Evolutionary conservation across 768 basidiomycete genomes (phyloP), one percentile per base, ranked within the genome.

Genomic region (Rhizopogon sp.): DNA sequence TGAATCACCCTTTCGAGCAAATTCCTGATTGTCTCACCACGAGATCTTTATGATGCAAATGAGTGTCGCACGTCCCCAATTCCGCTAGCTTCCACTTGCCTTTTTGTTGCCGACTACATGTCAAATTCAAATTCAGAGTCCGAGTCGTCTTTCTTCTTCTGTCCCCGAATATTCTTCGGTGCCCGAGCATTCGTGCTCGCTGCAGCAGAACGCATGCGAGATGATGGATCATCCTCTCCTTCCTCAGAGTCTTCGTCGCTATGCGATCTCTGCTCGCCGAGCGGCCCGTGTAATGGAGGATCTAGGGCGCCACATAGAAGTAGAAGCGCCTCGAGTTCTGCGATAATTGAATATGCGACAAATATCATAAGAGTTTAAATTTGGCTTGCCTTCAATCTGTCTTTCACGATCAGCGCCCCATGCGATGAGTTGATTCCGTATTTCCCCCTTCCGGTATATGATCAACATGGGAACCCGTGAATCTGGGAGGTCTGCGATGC

Each of bases 401-500:
- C 90, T 81, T 58, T 93, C 88, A 60, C 78, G 74, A 56, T 93
- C 90, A 6, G 84, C 85, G 13, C 88, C 89, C 87, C 92, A 91
- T 2, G 90, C 82, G 5, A 91, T 76, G 11, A 97, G 75, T 68
- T 98, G 93, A 58, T 89, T 88, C 45, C 81, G 76, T 35, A 98
- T 87, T 43, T 94, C 88, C n/a, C 97, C 97, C 61, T 87, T 88
- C 44, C 89, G 84, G 71, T 99, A 98, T 31, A 96, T 74, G 60
- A 99, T 85, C 55, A 98, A 74, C 78, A 96, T 98, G 1, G 97
- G 97, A 40, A 93, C 72, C 50, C 93, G 85, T 39, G 82, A 77
- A 62, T 98, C 97, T 13, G 95, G 96, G 37, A 98, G 85, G 70
- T 98, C 88, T n/a, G 90, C 85, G 62, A 99, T 97, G 74, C 93